Conservation (phyloP, 129 eudicot genomes). For the Silybum marianum region DNA sequence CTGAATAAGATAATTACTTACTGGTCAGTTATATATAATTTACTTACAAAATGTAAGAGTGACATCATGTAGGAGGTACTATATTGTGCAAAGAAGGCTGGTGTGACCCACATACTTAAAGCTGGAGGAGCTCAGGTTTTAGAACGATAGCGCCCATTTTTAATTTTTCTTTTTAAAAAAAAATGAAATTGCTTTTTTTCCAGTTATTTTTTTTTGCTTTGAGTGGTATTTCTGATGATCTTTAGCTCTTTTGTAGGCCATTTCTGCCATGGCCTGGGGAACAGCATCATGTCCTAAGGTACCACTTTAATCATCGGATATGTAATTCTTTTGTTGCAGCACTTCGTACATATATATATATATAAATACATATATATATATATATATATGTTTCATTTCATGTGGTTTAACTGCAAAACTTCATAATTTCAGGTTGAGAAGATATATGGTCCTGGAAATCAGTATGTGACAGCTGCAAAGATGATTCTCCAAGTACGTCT, state of each 20-base stretch:
- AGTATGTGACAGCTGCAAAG: constrained; percentile 98
- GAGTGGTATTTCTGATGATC: constrained; percentile 13
- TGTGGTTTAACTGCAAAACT: constrained; percentile 3
- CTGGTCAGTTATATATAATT: background rate
- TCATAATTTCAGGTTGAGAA: constrained; percentile 77
- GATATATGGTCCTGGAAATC: constrained; percentile 99
- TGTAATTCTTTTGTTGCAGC: background rate
- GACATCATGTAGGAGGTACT: constrained; percentile 74
- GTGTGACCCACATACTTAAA: constrained; percentile 98
- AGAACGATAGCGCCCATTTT: background rate
- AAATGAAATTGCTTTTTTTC: background rate
- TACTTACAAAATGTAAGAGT: background rate
- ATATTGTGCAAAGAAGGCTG: constrained; percentile 97
- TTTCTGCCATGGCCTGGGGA: constrained; percentile 99
- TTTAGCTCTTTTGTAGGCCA: constrained; percentile 62
- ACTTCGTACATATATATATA: background rate
- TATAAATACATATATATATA: no score
- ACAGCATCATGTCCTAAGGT: constrained; percentile 97
- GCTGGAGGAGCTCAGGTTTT: constrained; percentile 99
- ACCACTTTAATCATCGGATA: constrained; percentile 12
- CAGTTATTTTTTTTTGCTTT: background rate
- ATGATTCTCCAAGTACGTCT: constrained; percentile 90
- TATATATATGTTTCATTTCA: background rate
- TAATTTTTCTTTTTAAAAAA: background rate
- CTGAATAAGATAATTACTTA: constrained; percentile 10